Evolutionary conservation across 768 basidiomycete genomes (phyloP).

Genomic region (Rhizopogon sp.): DNA sequence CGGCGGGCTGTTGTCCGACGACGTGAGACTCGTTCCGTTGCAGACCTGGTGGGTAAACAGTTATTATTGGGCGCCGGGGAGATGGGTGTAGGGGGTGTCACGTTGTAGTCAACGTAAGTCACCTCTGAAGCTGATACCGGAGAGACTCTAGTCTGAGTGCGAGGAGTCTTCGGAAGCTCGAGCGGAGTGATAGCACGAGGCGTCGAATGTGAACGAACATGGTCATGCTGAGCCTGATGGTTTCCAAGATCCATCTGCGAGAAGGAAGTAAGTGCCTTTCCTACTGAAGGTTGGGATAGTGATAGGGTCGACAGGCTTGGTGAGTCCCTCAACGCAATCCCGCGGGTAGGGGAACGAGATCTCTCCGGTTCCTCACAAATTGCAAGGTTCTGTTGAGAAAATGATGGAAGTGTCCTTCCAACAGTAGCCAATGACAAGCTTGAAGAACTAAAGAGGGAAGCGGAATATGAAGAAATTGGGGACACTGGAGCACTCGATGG

Average conservation of each 20-base stretch:
- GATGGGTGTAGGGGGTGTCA: slow-evolving; percentile 16
- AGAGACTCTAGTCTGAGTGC: slow-evolving; percentile 9
- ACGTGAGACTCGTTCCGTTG: slow-evolving; percentile 28
- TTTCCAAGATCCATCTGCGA: neutral
- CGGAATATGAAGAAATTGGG: slow-evolving; percentile 23
- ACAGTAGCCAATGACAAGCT: slow-evolving; percentile 15
- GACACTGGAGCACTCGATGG: slow-evolving; percentile 28
- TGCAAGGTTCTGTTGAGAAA: slow-evolving; percentile 7
- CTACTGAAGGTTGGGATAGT: neutral
- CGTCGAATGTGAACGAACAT: neutral
- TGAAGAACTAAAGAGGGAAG: slow-evolving; percentile 21
- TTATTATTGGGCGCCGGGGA: slow-evolving; percentile 6
- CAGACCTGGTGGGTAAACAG: slow-evolving; percentile 23
- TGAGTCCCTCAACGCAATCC: slow-evolving; percentile 6
- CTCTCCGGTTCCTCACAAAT: slow-evolving; percentile 18
- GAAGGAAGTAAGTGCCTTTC: slow-evolving; percentile 1
- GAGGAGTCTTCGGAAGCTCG: neutral
- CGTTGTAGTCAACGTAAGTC: slow-evolving; percentile 23
- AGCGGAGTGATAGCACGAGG: neutral
- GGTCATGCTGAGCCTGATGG: neutral
- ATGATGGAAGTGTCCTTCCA: slow-evolving; percentile 5
- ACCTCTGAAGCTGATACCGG: slow-evolving; percentile 12
- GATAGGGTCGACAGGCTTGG: neutral
- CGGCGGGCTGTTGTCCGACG: slow-evolving; percentile 19
- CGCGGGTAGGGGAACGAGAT: slow-evolving; percentile 13